A percentile compares a stretch with the other conserved stretches of the same genome.
Conservation (phyloP, 495 filamentous ascomycete species). For the Hypoxylon trugodes region DNA sequence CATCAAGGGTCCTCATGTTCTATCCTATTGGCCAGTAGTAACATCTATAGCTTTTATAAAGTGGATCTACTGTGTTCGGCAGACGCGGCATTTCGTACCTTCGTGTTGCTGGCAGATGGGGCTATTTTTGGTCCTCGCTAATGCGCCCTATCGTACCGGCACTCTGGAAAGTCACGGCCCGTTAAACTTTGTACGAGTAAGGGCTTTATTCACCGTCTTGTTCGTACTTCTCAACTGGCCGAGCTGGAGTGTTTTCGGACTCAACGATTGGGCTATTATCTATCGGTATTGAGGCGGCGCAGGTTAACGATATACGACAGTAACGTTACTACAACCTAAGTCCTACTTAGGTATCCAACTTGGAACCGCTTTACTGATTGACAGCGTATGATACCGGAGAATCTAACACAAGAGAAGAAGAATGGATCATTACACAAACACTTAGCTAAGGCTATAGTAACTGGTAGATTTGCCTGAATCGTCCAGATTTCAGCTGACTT, state of each 20-base stretch:
- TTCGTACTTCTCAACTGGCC: neutral
- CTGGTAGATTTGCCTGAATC: conserved; percentile 1
- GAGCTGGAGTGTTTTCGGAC: conserved; percentile 2
- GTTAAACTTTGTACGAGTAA: conserved; percentile 10
- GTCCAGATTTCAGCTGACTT: conserved; percentile 15
- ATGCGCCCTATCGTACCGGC: conserved; percentile 31
- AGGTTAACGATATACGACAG: conserved; percentile 15
- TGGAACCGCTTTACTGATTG: no score
- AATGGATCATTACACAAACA: neutral
- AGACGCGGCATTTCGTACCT: conserved; percentile 13
- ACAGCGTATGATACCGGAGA: neutral
- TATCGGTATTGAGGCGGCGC: conserved; percentile 13
- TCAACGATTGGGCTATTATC: conserved; percentile 11
- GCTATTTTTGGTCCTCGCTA: conserved; percentile 30
- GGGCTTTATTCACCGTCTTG: neutral
- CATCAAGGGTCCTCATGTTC: neutral
- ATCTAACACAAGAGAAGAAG: neutral
- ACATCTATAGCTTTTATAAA: neutral
- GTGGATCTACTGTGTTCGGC: conserved; percentile 10
- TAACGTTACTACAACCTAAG: conserved; percentile 32
- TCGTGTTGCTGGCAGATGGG: conserved; percentile 7
- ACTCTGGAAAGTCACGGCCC: conserved; percentile 15
- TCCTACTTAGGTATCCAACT: neutral
- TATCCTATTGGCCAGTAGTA: neutral
- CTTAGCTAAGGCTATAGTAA: neutral